A percentile compares a stretch with the other conserved stretches of the same genome.
Conservation (phyloP, 2,329 filamentous ascomycete genomes). For the Aspergillus sp. region DNA sequence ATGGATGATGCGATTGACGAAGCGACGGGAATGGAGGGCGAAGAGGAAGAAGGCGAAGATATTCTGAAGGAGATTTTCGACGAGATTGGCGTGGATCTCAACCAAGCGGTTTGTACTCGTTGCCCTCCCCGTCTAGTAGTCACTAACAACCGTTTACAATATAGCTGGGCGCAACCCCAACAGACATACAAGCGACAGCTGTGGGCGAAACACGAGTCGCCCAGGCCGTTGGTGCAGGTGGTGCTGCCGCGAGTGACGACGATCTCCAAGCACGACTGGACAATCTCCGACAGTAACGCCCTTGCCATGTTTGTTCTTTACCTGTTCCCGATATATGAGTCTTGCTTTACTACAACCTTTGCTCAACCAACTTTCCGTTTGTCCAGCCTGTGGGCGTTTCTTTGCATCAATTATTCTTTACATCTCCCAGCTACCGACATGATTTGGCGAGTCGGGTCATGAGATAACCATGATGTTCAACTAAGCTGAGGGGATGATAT, state of each 20-base stretch:
- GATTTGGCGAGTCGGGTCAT: background rate
- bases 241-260: constrained; percentile 64
- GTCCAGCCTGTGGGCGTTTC: background rate
- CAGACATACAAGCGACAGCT: constrained; percentile 71
- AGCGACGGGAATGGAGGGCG: constrained; percentile 75
- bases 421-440: too few species aligned
- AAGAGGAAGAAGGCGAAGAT: constrained; percentile 95
- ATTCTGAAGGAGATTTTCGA: constrained; percentile 95
- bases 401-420: background rate
- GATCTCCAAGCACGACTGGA: constrained; percentile 92
- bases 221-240: constrained; percentile 66
- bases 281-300: constrained; percentile 63
- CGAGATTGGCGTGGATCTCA: constrained; percentile 92
- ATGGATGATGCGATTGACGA: constrained; percentile 99
- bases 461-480: background rate
- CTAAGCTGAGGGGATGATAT: background rate
- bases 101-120: constrained; percentile 68
- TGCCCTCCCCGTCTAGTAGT: background rate
- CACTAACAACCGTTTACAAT: constrained; percentile 19
- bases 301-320: background rate
- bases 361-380: background rate
- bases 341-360: background rate
- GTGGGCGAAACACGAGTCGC: constrained; percentile 76
- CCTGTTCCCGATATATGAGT: background rate
- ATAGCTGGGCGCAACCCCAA: constrained; percentile 88